These are phyloP conservation scores for Nigrospora osmanthi DNA, from an alignment of 2,329 filamentous ascomycete species.

Conservation along the genomic window DNA sequence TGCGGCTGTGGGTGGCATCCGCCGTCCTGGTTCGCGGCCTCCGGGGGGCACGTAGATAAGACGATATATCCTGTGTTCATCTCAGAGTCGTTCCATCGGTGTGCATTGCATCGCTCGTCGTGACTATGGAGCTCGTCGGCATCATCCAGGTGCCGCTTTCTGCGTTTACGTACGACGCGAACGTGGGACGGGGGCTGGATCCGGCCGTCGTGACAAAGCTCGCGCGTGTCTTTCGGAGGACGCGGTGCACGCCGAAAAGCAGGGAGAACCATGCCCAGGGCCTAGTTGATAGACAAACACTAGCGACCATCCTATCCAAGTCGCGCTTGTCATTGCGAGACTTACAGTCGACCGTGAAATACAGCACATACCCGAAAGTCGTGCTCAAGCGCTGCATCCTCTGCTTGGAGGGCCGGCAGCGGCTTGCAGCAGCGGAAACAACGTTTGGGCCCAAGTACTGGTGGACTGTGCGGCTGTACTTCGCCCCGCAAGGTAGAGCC, in stretches of 20 bases:
- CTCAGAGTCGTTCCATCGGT: no score
- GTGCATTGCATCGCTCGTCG: no score
- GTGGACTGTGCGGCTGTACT: slow-evolving; percentile 1
- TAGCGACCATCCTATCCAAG: not conserved
- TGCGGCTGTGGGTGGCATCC: no score
- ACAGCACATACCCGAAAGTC: not conserved
- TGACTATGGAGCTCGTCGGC: not conserved
- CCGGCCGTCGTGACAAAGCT: not conserved
- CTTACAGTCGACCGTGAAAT: not conserved
- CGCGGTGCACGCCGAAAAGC: not conserved
- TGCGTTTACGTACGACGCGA: not conserved
- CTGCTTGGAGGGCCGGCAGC: not conserved
- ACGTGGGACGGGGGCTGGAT: not conserved
- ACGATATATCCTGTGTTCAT: no score
- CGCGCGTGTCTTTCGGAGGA: not conserved
- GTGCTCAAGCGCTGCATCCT: not conserved
- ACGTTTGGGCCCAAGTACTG: not conserved
- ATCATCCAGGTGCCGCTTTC: not conserved
- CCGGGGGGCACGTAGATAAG: no score
- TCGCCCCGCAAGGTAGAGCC: not conserved
- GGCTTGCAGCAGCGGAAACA: not conserved
- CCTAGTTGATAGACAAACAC: not conserved
- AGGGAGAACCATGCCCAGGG: not conserved
- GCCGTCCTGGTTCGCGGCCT: no score
- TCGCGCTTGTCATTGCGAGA: not conserved